Base-by-base conservation (phyloP, 164 flowering plant genomes). In the Magnolia changhungtana region DNA sequence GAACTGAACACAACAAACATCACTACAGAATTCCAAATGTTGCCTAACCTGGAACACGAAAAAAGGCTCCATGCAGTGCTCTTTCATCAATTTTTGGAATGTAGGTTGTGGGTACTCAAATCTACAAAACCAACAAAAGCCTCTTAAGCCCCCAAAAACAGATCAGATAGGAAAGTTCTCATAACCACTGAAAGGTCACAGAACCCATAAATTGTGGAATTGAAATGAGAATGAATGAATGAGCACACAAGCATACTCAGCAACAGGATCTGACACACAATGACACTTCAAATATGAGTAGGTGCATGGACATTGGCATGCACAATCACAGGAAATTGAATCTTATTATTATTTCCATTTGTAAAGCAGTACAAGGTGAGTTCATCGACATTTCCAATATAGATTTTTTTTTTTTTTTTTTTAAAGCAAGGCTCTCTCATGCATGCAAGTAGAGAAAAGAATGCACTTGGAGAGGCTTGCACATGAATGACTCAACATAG, bases 51-150 rank as follows among this genome's bases (percentile, higher is more conserved):
- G 99, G 83, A 96, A 96, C 13, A 96, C 99, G 76, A 96, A 96
- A 81, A 96, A 96, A 13, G 99, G 99, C 80, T 96, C 99, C 98
- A 90, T 91, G 85, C 94, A 86, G 77, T 96, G 89, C 86, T 96
- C 99, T 83, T 96, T 96, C 97, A 96, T 87, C 78, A 96, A 82
- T 79, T 92, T 96, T 86, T 86, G 97, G 82, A 96, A 96, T 52
- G 99, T 96, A 67, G 99, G 99, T 77, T 94, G 98, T 6, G 99
- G 99, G 80, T 96, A 96, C 61, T 94, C 99, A 87, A 96, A 96
- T 73, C 99, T 96, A 78, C 78, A 84, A 5, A 67, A 76, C 66
- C 67, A 76, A 80, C 10, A 72, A 52, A 73, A 7, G 31, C 1
- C 50, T 37, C 63, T 16, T 64, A 58, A 63, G 67, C 55, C 50